Percentiles rank a stretch among this genome's conserved stretches.
These are phyloP conservation scores for Pugionium cornutum DNA, from an alignment of 345 rosid species.

Conservation along the genomic window DNA sequence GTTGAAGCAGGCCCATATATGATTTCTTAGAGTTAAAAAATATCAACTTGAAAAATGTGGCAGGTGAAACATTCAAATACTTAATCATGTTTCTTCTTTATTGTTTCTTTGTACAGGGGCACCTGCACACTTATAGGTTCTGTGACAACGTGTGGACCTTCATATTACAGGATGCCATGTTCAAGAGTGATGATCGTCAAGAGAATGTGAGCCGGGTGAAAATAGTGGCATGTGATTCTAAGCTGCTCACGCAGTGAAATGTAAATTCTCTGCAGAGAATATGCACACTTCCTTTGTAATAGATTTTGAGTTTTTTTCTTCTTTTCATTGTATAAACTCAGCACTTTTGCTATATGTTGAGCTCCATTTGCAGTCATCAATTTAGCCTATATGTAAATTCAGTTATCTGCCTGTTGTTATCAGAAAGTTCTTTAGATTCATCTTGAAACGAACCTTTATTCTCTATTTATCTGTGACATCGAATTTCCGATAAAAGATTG, in stretches of 20 bases:
- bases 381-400: slow-evolving; percentile 32
- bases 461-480: not conserved
- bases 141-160: slow-evolving; percentile 99
- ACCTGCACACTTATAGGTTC: slow-evolving; percentile 96
- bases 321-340: slow-evolving; percentile 28
- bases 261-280: slow-evolving; percentile 16
- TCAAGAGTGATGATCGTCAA: slow-evolving; percentile 66
- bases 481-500: not conserved
- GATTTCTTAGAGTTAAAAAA: no score
- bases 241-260: slow-evolving; percentile 65
- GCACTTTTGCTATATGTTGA: slow-evolving; percentile 26
- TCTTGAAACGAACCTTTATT: slow-evolving; percentile 6
- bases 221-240: slow-evolving; percentile 97
- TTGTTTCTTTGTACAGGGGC: slow-evolving; percentile 55
- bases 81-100: slow-evolving; percentile 12
- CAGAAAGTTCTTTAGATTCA: slow-evolving; percentile 22
- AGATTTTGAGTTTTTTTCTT: slow-evolving; percentile 30
- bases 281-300: slow-evolving; percentile 26
- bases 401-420: slow-evolving; percentile 27
- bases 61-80: not conserved
- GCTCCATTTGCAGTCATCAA: slow-evolving; percentile 39
- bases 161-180: slow-evolving; percentile 70
- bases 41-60: not conserved
- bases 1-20: no score
- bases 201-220: slow-evolving; percentile 80